phyloP scores from a whole-genome alignment of 805 yeast genomes.

The Cyberlindnera nakhonratchasimensis region DNA sequence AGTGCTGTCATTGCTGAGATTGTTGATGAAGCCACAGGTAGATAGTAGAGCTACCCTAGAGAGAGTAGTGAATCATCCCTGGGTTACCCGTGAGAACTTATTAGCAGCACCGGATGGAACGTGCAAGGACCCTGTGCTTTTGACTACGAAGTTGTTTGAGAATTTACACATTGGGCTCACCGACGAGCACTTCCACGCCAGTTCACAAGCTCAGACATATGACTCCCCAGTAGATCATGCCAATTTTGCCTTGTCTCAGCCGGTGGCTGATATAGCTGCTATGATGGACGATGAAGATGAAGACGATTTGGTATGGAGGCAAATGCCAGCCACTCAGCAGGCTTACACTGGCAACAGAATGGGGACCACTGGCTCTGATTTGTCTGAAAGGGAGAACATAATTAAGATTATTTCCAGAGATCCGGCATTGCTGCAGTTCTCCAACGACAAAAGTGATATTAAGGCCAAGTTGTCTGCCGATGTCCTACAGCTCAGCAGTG shows the following conservation, averaged over 20 bases:
- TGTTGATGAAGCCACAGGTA: conserved; percentile 49
- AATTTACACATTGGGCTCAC: conserved; percentile 50
- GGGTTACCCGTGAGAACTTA: conserved; percentile 46
- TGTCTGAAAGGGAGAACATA: conserved; percentile 30
- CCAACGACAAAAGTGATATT: conserved; percentile 21
- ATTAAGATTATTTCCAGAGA: conserved; percentile 43
- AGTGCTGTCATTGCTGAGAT: conserved; percentile 49
- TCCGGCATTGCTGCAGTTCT: conserved; percentile 49
- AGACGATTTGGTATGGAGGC: conserved; percentile 13
- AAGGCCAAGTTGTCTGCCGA: conserved; percentile 29
- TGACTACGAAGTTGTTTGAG: conserved; percentile 50
- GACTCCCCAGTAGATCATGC: conserved; percentile 20
- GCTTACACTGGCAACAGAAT: conserved; percentile 27
- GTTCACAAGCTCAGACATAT: conserved; percentile 21
- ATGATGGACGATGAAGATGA: conserved; percentile 38
- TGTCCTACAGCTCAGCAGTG: conserved; percentile 5
- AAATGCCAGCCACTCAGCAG: conserved; percentile 40
- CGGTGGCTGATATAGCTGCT: conserved; percentile 40
- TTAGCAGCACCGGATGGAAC: conserved; percentile 45
- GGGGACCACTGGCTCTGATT: conserved; percentile 20
- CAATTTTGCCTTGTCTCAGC: conserved; percentile 43
- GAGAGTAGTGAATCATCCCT: conserved; percentile 47
- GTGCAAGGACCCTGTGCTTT: conserved; percentile 49
- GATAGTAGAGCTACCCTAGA: conserved; percentile 39
- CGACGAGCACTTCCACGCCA: conserved; percentile 40